Evolutionary conservation across 768 basidiomycete species (phyloP).

Genomic region (Saitozyma sp.): DNA sequence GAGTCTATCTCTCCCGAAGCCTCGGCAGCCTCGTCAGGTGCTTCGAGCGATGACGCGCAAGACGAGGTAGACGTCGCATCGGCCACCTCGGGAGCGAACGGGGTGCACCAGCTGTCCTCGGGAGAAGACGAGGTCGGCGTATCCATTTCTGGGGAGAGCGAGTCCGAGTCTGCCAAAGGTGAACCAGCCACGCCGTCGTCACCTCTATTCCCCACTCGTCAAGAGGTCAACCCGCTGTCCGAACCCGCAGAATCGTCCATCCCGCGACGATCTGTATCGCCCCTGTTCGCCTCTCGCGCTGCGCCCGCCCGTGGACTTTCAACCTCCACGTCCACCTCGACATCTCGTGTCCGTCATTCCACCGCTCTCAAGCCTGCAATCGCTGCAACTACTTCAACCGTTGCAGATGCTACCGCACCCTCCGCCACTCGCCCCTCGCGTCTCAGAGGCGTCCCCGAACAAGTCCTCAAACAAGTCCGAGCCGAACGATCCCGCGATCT

Average conservation of each 20-base stretch:
- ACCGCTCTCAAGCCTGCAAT: slow-evolving; percentile 1
- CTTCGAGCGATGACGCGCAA: not conserved
- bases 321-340: not conserved
- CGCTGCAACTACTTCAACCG: not conserved
- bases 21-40: not conserved
- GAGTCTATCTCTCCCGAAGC: not conserved
- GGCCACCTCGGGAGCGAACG: not conserved
- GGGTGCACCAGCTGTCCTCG: too few species aligned
- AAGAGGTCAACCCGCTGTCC: too few species aligned
- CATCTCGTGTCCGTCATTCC: not conserved
- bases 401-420: not conserved
- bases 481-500: slow-evolving; percentile 16
- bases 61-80: not conserved
- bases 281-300: slow-evolving; percentile 12
- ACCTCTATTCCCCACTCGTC: too few species aligned
- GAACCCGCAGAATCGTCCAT: too few species aligned
- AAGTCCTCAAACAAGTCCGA: slow-evolving; percentile 10
- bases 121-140: too few species aligned
- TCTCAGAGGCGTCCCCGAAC: slow-evolving; percentile 2
- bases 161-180: too few species aligned
- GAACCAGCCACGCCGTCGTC: too few species aligned
- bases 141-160: too few species aligned
- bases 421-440: too few species aligned
- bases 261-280: slow-evolving; percentile 1
- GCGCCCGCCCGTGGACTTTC: not conserved